Conservation (phyloP, 495 filamentous ascomycete genomes). For the Trichoderma reesei region DNA sequence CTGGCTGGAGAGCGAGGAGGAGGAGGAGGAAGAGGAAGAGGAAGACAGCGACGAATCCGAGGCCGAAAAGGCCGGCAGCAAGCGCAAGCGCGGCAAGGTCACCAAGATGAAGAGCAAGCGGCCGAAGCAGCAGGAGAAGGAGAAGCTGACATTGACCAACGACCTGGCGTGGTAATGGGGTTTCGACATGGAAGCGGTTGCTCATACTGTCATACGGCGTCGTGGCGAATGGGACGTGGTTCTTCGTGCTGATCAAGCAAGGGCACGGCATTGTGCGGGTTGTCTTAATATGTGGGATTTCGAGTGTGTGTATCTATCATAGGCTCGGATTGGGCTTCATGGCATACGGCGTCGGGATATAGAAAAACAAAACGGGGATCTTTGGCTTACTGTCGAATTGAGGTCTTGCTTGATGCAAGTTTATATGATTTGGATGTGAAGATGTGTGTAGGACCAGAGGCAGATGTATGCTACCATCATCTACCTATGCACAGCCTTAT, state of each 20-base stretch:
- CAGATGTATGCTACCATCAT: too few relatives aligned
- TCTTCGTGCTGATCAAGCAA: background rate
- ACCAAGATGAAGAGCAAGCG: constrained; percentile 38
- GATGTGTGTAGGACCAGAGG: too few relatives aligned
- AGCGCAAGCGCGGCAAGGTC: constrained; percentile 23
- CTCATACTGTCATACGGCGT: background rate
- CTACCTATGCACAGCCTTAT: too few relatives aligned
- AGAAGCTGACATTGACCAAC: constrained; percentile 27
- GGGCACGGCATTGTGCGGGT: background rate
- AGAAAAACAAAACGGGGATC: background rate
- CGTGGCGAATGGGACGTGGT: background rate
- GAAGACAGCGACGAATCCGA: constrained; percentile 41
- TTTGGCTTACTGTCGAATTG: background rate
- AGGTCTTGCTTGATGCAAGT: background rate
- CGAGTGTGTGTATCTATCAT: background rate
- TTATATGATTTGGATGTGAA: too few relatives aligned
- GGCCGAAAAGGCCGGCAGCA: constrained; percentile 31
- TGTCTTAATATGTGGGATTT: background rate
- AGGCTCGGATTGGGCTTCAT: background rate
- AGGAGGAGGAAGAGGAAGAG: constrained; percentile 34
- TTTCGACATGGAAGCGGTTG: background rate
- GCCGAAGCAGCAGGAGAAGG: constrained; percentile 47
- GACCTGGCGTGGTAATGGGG: constrained; percentile 9
- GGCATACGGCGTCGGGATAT: constrained; percentile 4
- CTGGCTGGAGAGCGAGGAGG: constrained; percentile 41